These are phyloP conservation scores for Viridothelium virens DNA, from an alignment of 495 filamentous ascomycete species.

Conservation along the genomic window DNA sequence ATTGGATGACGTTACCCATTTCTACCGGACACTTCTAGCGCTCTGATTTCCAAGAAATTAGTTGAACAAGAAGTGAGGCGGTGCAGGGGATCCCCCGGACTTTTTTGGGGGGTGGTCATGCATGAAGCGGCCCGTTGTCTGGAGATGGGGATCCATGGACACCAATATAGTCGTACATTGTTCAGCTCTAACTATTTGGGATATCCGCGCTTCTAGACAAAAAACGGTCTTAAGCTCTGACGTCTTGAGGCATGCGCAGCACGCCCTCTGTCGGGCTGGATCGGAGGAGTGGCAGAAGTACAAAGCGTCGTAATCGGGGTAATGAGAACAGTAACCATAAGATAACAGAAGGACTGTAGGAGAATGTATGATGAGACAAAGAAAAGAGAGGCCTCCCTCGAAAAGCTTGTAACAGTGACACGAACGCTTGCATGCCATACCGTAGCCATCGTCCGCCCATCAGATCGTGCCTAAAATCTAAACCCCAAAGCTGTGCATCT, in stretches of 20 bases:
- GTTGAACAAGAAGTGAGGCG: no score
- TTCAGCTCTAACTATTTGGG: neutral
- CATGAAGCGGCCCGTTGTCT: neutral
- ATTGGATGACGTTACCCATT: no score
- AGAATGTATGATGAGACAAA: no score
- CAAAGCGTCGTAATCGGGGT: neutral
- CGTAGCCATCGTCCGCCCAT: slow-evolving; percentile 1
- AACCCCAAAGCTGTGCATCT: neutral
- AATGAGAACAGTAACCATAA: no score
- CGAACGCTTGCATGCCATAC: neutral
- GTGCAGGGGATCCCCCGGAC: no score
- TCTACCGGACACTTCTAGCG: no score
- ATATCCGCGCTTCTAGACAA: neutral
- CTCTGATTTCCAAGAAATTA: no score
- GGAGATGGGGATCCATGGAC: neutral
- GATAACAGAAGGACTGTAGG: no score
- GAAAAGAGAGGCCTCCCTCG: no score
- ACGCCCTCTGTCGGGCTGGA: neutral
- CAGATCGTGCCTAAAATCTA: neutral
- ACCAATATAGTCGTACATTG: neutral
- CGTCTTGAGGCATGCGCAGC: neutral
- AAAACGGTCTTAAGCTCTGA: neutral
- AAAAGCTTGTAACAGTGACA: neutral
- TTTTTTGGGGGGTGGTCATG: neutral
- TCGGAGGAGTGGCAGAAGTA: neutral